phyloP scores from a whole-genome alignment of 345 rosid species.

The Populus deltoides region DNA sequence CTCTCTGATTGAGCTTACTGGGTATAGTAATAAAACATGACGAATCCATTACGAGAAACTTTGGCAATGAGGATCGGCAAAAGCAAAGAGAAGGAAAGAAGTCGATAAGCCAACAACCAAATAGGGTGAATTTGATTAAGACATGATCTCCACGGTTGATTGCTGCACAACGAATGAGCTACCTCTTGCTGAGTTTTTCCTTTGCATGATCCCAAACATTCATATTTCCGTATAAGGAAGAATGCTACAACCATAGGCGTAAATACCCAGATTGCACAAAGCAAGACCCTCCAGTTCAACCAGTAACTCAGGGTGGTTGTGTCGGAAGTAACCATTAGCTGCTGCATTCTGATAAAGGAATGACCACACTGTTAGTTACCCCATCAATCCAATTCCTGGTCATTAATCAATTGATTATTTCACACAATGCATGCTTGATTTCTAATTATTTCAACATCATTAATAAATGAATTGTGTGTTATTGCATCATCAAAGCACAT shows the following conservation, averaged over 20 bases:
- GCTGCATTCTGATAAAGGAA: not conserved
- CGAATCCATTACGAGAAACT: constrained; percentile 32
- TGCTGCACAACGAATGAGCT: constrained; percentile 23
- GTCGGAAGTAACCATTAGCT: constrained; percentile 19
- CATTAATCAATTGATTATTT: no score
- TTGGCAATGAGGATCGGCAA: constrained; percentile 33
- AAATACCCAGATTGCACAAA: constrained; percentile 57
- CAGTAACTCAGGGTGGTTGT: constrained; percentile 49
- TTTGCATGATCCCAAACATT: constrained; percentile 28
- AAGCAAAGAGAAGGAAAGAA: constrained; percentile 53
- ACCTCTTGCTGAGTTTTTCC: constrained; percentile 22
- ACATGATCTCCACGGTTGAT: constrained; percentile 63
- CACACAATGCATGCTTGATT: no score
- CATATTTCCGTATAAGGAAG: constrained; percentile 47
- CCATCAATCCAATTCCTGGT: no score
- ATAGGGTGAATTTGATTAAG: constrained; percentile 49
- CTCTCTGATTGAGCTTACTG: constrained; percentile 38
- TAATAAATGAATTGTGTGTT: no score
- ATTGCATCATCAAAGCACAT: no score
- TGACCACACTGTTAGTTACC: no score
- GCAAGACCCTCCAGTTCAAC: constrained; percentile 68
- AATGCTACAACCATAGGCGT: constrained; percentile 37
- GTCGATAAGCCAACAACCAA: constrained; percentile 57
- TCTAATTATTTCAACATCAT: no score
- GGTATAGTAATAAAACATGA: constrained; percentile 51